Percentiles rank a stretch among this genome's conserved stretches.
These are phyloP conservation scores for Curvularia eragrostidis DNA, from an alignment of 2,329 filamentous ascomycete species.

Conservation along the genomic window DNA sequence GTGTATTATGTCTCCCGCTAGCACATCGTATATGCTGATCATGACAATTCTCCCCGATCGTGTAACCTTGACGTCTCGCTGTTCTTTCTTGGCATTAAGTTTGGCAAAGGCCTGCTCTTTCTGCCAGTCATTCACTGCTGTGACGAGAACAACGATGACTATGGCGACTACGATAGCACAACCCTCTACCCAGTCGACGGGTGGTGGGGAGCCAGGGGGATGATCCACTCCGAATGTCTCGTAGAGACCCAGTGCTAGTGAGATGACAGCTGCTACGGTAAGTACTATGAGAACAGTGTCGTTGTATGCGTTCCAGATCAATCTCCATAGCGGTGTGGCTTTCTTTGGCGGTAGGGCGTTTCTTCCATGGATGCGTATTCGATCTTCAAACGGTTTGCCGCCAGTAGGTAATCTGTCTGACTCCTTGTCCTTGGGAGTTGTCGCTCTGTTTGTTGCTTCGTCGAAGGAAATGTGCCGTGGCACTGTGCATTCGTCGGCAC, in stretches of 20 bases:
- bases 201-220: slow-evolving; percentile 50
- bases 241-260: slow-evolving; percentile 73
- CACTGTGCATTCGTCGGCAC: slow-evolving; percentile 58
- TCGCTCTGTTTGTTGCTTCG: slow-evolving; percentile 55
- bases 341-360: slow-evolving; percentile 71
- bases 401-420: slow-evolving; percentile 22
- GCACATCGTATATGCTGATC: slow-evolving; percentile 64
- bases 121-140: slow-evolving; percentile 48
- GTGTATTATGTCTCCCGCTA: slow-evolving; percentile 73
- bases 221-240: slow-evolving; percentile 63
- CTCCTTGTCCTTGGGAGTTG: slow-evolving; percentile 29
- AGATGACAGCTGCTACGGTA: slow-evolving; percentile 71
- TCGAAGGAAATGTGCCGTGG: slow-evolving; percentile 58
- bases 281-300: slow-evolving; percentile 76
- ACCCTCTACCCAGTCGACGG: slow-evolving; percentile 51
- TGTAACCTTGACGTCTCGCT: slow-evolving; percentile 53
- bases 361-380: slow-evolving; percentile 65
- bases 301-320: slow-evolving; percentile 75
- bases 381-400: slow-evolving; percentile 57
- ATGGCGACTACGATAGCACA: slow-evolving; percentile 49
- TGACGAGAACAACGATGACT: slow-evolving; percentile 48
- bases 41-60: slow-evolving; percentile 70
- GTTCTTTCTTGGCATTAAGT: slow-evolving; percentile 48
- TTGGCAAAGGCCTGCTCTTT: slow-evolving; percentile 47
- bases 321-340: slow-evolving; percentile 63